Evolutionary conservation across 371 early-diverging fungal species (phyloP), one percentile per base, ranked within the genome.

Genomic region (Vittaforma corneae): DNA sequence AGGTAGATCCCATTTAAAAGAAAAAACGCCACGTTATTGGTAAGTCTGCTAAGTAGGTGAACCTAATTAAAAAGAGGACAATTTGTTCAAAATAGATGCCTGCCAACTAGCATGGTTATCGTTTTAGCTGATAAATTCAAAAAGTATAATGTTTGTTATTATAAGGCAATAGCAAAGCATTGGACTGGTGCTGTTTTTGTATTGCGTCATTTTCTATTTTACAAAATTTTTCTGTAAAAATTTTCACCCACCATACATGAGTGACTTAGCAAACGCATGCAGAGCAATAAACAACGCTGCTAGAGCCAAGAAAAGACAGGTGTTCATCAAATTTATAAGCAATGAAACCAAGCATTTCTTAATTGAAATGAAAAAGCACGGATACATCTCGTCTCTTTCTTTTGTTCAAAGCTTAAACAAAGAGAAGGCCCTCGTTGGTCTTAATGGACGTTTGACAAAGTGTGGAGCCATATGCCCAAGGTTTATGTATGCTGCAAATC

Each of bases 391-490:
- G 74, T 92, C 91, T 80, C 91, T 97, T 79, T 93, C 93, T 80
- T 87, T 87, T 76, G 86, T 97, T 72, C 92, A 96, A 81, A 94
- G 96, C 82, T 93, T 93, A 81, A 89, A 93, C 74, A 86, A 90
- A 71, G 94, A 93, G 79, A 97, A 96, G 88, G 91, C 93, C 63
- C 90, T 96, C 58, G 85, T 98, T 74, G 91, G 93, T 81, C 86
- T 98, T 57, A 91, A 87, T 73, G 97, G 99, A 72, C 89, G 99
- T 73, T 82, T 98, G 68, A 97, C 93, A 90, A 98, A 95, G 87
- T 92, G 93, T 81, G 96, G 96, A 82, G 93, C 93, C 73, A 96
- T 97, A 82, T 93, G 92, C 61, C 97, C 99, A 72, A 89, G 94
- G 74, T 97, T 93, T 88, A 89, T 90, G 84, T 86, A 95, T 82